Evolutionary conservation across 2,329 filamentous ascomycete species (phyloP).

Genomic region (Fusarium tanahbumbuense): DNA sequence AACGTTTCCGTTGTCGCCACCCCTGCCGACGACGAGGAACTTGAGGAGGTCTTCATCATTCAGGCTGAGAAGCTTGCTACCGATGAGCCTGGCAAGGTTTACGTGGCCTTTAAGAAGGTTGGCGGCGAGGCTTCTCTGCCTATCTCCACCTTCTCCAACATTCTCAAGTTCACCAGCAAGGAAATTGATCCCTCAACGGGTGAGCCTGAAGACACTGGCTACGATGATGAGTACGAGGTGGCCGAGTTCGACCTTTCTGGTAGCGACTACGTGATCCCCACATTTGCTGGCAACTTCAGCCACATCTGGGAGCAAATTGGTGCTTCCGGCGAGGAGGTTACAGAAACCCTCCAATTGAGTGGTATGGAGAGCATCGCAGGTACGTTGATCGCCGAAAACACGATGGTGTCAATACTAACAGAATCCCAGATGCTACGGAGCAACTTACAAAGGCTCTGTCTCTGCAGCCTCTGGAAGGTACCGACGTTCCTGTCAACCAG

Average conservation of each 20-base stretch:
- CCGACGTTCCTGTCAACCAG: constrained; percentile 87
- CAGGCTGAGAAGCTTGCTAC: constrained; percentile 84
- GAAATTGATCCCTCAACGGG: constrained; percentile 96
- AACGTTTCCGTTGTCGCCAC: constrained; percentile 87
- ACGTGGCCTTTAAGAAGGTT: constrained; percentile 91
- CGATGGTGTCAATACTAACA: constrained; percentile 38
- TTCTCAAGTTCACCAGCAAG: constrained; percentile 96
- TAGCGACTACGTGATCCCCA: constrained; percentile 92
- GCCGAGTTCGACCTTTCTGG: constrained; percentile 91
- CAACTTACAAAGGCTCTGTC: constrained; percentile 87
- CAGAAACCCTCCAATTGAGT: constrained; percentile 89
- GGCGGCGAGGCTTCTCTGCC: constrained; percentile 82
- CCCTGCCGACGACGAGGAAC: constrained; percentile 82
- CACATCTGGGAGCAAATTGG: constrained; percentile 95
- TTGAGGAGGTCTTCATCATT: constrained; percentile 94
- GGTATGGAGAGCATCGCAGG: constrained; percentile 92
- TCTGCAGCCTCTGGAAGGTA: constrained; percentile 93
- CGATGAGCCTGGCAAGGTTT: constrained; percentile 91
- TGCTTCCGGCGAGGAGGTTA: constrained; percentile 87
- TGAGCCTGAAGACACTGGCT: constrained; percentile 90
- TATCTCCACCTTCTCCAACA: constrained; percentile 85
- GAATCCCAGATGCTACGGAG: constrained; percentile 83
- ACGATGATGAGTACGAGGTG: constrained; percentile 98
- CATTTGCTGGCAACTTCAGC: constrained; percentile 94
- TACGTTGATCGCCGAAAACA: constrained; percentile 59